phyloP scores from a whole-genome alignment of 169 alveolate species.

The Plasmodium yoelii region DNA sequence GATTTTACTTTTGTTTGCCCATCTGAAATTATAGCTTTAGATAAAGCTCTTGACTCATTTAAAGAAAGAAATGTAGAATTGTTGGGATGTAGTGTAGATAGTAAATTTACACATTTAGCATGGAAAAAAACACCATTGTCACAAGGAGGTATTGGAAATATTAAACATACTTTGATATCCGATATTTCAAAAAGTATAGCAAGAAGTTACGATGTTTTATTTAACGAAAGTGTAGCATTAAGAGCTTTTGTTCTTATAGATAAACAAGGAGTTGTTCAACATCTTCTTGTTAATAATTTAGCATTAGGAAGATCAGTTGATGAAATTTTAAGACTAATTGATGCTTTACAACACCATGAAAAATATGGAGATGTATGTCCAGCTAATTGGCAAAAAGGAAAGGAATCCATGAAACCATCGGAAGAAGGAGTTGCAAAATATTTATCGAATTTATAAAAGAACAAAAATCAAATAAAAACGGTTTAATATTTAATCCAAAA shows the following conservation, averaged over 20 bases:
- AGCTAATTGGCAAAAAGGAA: constrained; percentile 98
- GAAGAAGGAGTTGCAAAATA: constrained; percentile 92
- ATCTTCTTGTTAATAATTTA: constrained; percentile 95
- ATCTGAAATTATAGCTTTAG: constrained; percentile 97
- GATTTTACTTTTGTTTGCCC: constrained; percentile 99
- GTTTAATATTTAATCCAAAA: background rate
- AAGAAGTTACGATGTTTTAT: constrained; percentile 94
- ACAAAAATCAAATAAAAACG: background rate
- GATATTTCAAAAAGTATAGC: constrained; percentile 94
- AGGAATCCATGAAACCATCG: constrained; percentile 95
- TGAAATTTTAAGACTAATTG: constrained; percentile 96
- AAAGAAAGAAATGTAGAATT: constrained; percentile 93
- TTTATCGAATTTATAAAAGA: constrained; percentile 69
- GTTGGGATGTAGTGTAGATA: constrained; percentile 97
- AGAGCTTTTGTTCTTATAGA: constrained; percentile 99
- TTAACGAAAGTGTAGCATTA: constrained; percentile 92
- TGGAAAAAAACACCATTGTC: constrained; percentile 95
- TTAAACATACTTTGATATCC: constrained; percentile 94
- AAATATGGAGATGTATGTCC: constrained; percentile 99
- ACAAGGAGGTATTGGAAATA: constrained; percentile 98
- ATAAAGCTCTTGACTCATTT: constrained; percentile 94
- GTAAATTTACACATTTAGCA: constrained; percentile 96
- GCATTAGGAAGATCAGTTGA: constrained; percentile 99
- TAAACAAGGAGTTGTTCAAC: constrained; percentile 96
- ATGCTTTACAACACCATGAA: constrained; percentile 97